Conservation (phyloP, 2,329 filamentous ascomycete species). For the Xenoacremonium recifei region DNA sequence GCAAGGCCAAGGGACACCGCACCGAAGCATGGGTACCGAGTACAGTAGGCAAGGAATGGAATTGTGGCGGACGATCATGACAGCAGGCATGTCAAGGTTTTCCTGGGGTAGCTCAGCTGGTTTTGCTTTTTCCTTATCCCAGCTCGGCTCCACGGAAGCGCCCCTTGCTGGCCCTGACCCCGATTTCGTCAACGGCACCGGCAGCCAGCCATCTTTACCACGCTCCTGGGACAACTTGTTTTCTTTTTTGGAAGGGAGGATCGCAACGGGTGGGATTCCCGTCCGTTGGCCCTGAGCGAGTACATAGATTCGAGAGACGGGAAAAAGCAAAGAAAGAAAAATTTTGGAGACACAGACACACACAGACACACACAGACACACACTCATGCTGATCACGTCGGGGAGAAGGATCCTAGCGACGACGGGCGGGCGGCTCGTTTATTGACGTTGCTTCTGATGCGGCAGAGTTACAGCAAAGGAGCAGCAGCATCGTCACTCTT, state of each 20-base stretch:
- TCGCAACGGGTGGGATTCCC: background rate
- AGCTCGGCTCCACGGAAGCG: constrained; percentile 8
- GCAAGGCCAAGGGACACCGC: too few relatives aligned
- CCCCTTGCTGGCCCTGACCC: constrained; percentile 5
- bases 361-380: too few relatives aligned
- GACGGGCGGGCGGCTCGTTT: too few relatives aligned
- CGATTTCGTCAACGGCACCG: constrained; percentile 16
- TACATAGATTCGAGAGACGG: too few relatives aligned
- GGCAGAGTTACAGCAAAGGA: too few relatives aligned
- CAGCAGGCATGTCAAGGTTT: constrained; percentile 14
- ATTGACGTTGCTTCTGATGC: too few relatives aligned
- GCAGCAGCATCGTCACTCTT: too few relatives aligned
- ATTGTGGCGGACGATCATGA: constrained; percentile 23
- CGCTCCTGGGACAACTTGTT: constrained; percentile 9
- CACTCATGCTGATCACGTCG: too few relatives aligned
- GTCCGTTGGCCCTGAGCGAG: too few relatives aligned
- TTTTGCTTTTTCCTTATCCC: constrained; percentile 17
- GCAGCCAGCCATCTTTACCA: constrained; percentile 20
- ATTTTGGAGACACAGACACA: too few relatives aligned
- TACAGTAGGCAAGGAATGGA: constrained; percentile 13
- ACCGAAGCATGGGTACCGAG: background rate
- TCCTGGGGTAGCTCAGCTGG: constrained; percentile 20
- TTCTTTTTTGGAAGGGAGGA: background rate
- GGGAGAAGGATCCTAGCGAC: too few relatives aligned
- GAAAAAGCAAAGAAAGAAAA: too few relatives aligned